Percentiles rank a stretch among this genome's conserved stretches.
Conservation (phyloP, 345 rosid species). For the Kernera saxatilis region DNA sequence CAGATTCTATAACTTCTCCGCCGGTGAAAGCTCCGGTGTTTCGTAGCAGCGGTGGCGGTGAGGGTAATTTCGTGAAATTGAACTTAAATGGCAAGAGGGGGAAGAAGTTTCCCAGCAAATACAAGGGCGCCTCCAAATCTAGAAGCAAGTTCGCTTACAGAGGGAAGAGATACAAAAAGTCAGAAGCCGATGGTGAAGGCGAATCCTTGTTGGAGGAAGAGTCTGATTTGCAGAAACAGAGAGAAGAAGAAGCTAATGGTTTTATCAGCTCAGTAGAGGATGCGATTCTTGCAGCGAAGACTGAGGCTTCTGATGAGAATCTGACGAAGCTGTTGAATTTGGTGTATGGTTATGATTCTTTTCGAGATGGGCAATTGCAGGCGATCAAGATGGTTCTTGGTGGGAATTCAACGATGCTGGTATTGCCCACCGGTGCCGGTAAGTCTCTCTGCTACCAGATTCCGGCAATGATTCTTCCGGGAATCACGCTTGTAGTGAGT, state of each 20-base stretch:
- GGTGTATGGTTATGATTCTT: slow-evolving; percentile 35
- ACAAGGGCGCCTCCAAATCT: slow-evolving; percentile 30
- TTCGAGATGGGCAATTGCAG: slow-evolving; percentile 32
- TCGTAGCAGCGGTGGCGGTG: slow-evolving; percentile 30
- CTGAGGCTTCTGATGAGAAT: slow-evolving; percentile 48
- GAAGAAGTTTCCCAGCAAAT: slow-evolving; percentile 51
- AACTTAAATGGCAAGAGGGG: slow-evolving; percentile 54
- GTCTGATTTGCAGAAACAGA: slow-evolving; percentile 24
- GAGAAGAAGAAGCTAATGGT: slow-evolving; percentile 26
- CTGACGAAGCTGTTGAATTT: slow-evolving; percentile 26
- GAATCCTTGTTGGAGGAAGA: slow-evolving; percentile 43
- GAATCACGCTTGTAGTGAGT: slow-evolving; percentile 54
- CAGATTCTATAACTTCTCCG: slow-evolving; percentile 27
- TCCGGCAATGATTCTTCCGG: slow-evolving; percentile 75
- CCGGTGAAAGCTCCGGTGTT: slow-evolving; percentile 47
- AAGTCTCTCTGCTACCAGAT: slow-evolving; percentile 93
- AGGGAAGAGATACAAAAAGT: slow-evolving; percentile 42
- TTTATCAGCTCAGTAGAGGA: slow-evolving; percentile 38
- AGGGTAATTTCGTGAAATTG: slow-evolving; percentile 88
- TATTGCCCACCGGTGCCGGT: slow-evolving; percentile 91
- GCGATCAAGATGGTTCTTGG: slow-evolving; percentile 41
- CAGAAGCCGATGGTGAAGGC: slow-evolving; percentile 37
- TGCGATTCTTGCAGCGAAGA: slow-evolving; percentile 43
- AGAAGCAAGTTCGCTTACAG: slow-evolving; percentile 30
- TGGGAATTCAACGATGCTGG: slow-evolving; percentile 72